Base-by-base conservation (phyloP, 108 stramenopile genomes). In the Skeletonema menzelii region DNA sequence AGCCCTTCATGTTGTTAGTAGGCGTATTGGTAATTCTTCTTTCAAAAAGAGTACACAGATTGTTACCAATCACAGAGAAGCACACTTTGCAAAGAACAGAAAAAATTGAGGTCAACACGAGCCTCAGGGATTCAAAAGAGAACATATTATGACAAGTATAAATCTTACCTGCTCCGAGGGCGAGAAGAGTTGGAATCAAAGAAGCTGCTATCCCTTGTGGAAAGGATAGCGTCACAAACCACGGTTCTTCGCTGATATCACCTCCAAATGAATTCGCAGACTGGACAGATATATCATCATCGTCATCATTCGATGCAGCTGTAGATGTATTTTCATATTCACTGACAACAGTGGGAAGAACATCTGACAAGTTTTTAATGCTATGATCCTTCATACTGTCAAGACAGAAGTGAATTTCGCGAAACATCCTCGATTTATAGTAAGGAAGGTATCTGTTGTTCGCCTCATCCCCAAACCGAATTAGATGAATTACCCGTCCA, bases 401-500 rank as follows among this genome's bases (percentile, higher is more conserved):
- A 15, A 59, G 30, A 26, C 20, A 38, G n/a, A 69, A 27, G 14
- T 40, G 35, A 27, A 69, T 56, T 35, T 69, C 69, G 5, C 35
- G 34, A 7, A 69, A 42, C 30, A 37, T 27, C 8, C 30, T 35
- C 8, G 57, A 57, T 59, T 37, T 57, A 24, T 37, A 69, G 38
- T 58, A 59, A 7, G 69, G 69, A 13, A 58, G 13, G 22, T 59
- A 69, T 35, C 30, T 69, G 0, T 66, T 66, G 46, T 66, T 66
- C 5, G 27, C 28, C 5, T 30, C 28, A 49, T 49, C 46, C 15
- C 57, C 69, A 32, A 58, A 27, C 27, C 35, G 56, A 26, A 38
- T 35, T 31, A 69, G 35, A 59, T 69, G 69, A 59, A 69, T 59
- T 0, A 69, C 40, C 20, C 57, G 56, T 24, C 69, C 69, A 35